Evolutionary conservation across 169 alveolate species (phyloP).

Genomic region (Babesia divergens): DNA sequence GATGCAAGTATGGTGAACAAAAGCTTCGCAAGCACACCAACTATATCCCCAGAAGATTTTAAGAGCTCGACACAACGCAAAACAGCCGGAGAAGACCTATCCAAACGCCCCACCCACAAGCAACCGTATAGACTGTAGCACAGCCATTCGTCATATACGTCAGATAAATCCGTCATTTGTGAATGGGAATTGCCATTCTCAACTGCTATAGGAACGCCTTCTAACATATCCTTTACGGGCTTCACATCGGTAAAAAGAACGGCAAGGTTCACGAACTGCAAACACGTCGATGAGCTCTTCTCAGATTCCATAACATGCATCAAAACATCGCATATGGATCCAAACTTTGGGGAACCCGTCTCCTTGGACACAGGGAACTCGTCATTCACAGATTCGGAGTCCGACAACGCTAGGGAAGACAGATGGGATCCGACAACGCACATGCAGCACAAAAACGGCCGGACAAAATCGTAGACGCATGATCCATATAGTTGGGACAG

Average conservation of each 20-base stretch:
- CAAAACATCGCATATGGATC: not conserved
- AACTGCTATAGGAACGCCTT: no score
- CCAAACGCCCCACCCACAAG: constrained; percentile 7
- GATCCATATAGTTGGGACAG: not conserved
- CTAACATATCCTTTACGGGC: no score
- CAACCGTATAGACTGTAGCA: constrained; percentile 1
- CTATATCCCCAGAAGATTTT: not conserved
- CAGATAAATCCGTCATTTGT: not conserved
- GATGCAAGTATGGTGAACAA: constrained; percentile 1
- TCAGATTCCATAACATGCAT: constrained; percentile 3
- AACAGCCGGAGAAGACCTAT: not conserved
- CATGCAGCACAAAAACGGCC: constrained; percentile 7
- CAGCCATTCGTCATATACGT: constrained; percentile 21
- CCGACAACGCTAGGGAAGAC: not conserved
- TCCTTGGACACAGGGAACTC: not conserved
- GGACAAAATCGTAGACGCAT: not conserved
- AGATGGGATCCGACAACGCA: constrained; percentile 5
- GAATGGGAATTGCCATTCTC: no score
- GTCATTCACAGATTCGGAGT: not conserved
- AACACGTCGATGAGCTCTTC: not conserved
- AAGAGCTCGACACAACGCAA: constrained; percentile 2
- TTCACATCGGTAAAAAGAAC: not conserved
- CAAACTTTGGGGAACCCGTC: not conserved
- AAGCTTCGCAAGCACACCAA: not conserved
- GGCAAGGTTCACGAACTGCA: constrained; percentile 6